Conservation (phyloP, 2,329 filamentous ascomycete genomes). For the Boeremia exigua region DNA sequence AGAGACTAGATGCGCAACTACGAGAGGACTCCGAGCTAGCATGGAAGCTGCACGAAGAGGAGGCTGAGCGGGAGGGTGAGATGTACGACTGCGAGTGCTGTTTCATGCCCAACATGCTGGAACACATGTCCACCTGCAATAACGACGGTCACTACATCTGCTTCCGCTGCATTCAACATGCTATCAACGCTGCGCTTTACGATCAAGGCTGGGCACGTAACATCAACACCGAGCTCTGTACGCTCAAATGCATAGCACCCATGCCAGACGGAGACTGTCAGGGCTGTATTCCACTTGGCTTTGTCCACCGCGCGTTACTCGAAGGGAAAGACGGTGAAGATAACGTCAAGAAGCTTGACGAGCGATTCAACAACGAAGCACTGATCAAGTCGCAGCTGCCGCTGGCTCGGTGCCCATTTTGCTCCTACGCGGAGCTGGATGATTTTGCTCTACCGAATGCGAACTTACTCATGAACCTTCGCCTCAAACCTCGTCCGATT, state of each 20-base stretch:
- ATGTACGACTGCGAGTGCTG: constrained; percentile 79
- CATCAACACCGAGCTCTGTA: constrained; percentile 74
- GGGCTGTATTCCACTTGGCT: constrained; percentile 72
- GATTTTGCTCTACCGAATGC: constrained; percentile 42
- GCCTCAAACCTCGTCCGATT: constrained; percentile 41
- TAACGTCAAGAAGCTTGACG: constrained; percentile 76
- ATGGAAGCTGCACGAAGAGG: constrained; percentile 54
- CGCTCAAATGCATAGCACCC: constrained; percentile 83
- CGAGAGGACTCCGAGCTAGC: constrained; percentile 52
- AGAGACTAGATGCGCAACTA: constrained; percentile 48
- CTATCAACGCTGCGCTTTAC: constrained; percentile 86
- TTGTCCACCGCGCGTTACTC: constrained; percentile 75
- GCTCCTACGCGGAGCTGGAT: constrained; percentile 88
- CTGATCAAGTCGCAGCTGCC: constrained; percentile 76
- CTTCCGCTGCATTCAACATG: constrained; percentile 80
- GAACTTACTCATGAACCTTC: constrained; percentile 35
- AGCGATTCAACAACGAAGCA: constrained; percentile 76
- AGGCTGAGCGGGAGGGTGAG: constrained; percentile 55
- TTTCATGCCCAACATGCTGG: constrained; percentile 73
- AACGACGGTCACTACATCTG: constrained; percentile 75
- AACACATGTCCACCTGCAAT: constrained; percentile 76
- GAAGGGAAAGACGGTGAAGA: constrained; percentile 73
- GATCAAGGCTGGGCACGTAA: constrained; percentile 90
- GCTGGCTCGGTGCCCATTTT: constrained; percentile 87
- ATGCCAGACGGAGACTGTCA: constrained; percentile 65